These are phyloP conservation scores for Plasmodium gaboni DNA, from an alignment of 169 alveolate genomes.

Conservation along the genomic window DNA sequence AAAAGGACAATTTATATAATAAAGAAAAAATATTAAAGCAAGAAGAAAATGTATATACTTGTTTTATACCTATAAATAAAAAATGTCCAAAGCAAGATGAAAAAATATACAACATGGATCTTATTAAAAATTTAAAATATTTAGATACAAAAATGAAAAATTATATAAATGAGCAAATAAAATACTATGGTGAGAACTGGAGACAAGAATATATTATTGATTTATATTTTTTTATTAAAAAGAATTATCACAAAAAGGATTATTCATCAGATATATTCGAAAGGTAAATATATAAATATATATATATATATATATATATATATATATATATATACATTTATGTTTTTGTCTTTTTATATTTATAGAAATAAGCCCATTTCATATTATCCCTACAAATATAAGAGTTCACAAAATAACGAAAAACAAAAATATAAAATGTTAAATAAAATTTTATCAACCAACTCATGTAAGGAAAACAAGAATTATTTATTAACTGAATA, in stretches of 20 bases:
- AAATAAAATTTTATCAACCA: too few relatives aligned
- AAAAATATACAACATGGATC: slow-evolving; percentile 12
- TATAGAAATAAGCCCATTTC: too few relatives aligned
- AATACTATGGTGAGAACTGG: slow-evolving; percentile 25
- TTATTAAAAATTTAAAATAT: slow-evolving; percentile 3
- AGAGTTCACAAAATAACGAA: too few relatives aligned
- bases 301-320: too few relatives aligned
- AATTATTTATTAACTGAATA: too few relatives aligned
- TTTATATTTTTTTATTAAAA: slow-evolving; percentile 8
- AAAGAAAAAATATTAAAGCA: background rate
- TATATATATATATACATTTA: too few relatives aligned
- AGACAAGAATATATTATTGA: slow-evolving; percentile 25
- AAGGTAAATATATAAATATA: background rate
- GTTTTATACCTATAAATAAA: background rate
- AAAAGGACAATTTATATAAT: background rate
- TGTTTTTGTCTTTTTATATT: too few relatives aligned
- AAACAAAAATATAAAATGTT: too few relatives aligned
- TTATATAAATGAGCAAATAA: slow-evolving; percentile 55
- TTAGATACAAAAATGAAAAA: slow-evolving; percentile 33
- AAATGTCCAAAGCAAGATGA: background rate
- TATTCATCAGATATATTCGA: background rate
- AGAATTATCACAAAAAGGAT: background rate
- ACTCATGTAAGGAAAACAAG: too few relatives aligned
- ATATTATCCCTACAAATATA: too few relatives aligned
- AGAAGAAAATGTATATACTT: background rate